Evolutionary conservation across 225 moss, liverwort and hornwort species (phyloP).

Genomic region (Physcomitrium patens): DNA sequence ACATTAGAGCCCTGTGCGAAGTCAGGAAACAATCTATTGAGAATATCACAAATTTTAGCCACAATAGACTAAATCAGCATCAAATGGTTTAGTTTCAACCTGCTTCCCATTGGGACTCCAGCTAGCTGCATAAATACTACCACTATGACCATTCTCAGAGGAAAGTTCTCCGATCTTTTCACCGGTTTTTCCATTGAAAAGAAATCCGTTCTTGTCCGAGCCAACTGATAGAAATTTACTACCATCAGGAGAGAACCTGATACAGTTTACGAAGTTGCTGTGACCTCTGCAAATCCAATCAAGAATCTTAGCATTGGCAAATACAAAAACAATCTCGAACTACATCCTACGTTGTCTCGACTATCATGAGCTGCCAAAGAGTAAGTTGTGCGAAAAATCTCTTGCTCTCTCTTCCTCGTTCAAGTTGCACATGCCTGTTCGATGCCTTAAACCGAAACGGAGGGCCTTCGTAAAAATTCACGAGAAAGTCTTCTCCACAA

Average conservation of each 20-base stretch:
- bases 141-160: conserved; percentile 68
- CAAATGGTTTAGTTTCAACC: conserved; percentile 37
- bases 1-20: not conserved
- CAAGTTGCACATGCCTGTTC: conserved; percentile 69
- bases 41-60: not conserved
- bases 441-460: conserved; percentile 96
- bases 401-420: conserved; percentile 19
- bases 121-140: conserved; percentile 93
- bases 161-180: conserved; percentile 82
- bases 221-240: conserved; percentile 82
- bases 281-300: conserved; percentile 68
- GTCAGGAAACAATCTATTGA: not conserved
- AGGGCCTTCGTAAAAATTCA: conserved; percentile 94
- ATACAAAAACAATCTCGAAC: not conserved
- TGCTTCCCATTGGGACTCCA: conserved; percentile 94
- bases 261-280: conserved; percentile 91
- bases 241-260: conserved; percentile 94
- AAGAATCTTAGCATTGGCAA: conserved; percentile 13
- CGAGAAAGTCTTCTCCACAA: conserved; percentile 94
- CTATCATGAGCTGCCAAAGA: conserved; percentile 10
- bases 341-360: not conserved
- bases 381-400: not conserved
- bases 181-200: conserved; percentile 77
- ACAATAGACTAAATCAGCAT: not conserved
- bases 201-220: conserved; percentile 88